These are phyloP conservation scores for Phialophora verrucosa DNA, from an alignment of 2,329 filamentous ascomycete species.

Conservation along the genomic window DNA sequence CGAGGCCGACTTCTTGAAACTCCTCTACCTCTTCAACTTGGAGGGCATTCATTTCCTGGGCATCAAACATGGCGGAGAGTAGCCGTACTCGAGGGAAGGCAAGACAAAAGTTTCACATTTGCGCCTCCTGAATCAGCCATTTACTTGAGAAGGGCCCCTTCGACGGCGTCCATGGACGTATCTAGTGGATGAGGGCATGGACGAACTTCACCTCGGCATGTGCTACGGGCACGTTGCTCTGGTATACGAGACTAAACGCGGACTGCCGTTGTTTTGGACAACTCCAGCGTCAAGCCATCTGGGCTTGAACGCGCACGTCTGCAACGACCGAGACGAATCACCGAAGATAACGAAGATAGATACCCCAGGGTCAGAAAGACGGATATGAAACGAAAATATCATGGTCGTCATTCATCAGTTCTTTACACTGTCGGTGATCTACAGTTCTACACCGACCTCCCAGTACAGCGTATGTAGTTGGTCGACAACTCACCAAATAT, in stretches of 20 bases:
- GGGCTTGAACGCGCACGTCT: background rate
- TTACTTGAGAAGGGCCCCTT: background rate
- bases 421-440: background rate
- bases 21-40: conserved; percentile 84
- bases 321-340: background rate
- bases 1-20: conserved; percentile 85
- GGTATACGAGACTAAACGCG: background rate
- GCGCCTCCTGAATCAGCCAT: background rate
- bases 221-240: too few relatives aligned
- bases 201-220: too few relatives aligned
- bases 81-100: background rate
- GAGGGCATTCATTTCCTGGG: conserved; percentile 85
- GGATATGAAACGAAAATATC: background rate
- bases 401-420: background rate
- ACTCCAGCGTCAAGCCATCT: background rate
- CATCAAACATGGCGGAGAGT: conserved; percentile 14
- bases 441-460: background rate
- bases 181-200: too few relatives aligned
- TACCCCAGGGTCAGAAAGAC: background rate
- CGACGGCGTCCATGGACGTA: background rate
- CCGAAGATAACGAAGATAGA: background rate
- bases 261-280: background rate
- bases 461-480: background rate
- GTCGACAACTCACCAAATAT: background rate
- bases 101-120: background rate